Evolutionary conservation across 2,329 filamentous ascomycete species (phyloP).

Genomic region (Talaromyces sp.): DNA sequence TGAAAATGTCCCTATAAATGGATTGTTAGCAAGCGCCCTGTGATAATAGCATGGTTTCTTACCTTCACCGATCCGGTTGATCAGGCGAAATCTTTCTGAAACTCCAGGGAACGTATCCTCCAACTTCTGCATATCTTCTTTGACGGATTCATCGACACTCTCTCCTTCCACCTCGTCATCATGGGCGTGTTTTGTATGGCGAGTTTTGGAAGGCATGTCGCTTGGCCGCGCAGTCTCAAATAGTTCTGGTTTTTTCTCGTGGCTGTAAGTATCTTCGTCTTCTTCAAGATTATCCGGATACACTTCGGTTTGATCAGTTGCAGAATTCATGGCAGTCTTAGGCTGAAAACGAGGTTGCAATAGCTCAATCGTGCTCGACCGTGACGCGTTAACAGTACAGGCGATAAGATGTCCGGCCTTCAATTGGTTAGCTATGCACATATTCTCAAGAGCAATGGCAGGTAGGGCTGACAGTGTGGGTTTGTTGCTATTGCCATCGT

Average conservation of each 20-base stretch:
- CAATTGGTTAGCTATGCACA: neutral
- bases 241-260: neutral
- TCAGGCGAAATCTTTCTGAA: constrained; percentile 75
- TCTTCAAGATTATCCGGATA: neutral
- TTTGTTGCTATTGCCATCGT: neutral
- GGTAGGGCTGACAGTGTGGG: neutral
- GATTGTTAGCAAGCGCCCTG: neutral
- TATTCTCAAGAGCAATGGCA: neutral
- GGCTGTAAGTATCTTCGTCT: neutral
- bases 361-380: neutral
- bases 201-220: neutral
- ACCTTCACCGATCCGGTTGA: constrained; percentile 98
- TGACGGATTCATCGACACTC: constrained; percentile 51
- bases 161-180: constrained; percentile 29
- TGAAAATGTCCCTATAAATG: constrained; percentile 79
- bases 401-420: neutral
- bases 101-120: constrained; percentile 80
- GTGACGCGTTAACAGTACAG: neutral
- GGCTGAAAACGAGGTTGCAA: neutral
- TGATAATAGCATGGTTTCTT: constrained; percentile 15
- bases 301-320: neutral
- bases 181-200: constrained; percentile 16
- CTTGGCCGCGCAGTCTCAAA: neutral
- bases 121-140: constrained; percentile 82
- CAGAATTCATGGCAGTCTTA: neutral